Conservation (phyloP, 495 filamentous ascomycete genomes). For the Penicillium coprophilum region DNA sequence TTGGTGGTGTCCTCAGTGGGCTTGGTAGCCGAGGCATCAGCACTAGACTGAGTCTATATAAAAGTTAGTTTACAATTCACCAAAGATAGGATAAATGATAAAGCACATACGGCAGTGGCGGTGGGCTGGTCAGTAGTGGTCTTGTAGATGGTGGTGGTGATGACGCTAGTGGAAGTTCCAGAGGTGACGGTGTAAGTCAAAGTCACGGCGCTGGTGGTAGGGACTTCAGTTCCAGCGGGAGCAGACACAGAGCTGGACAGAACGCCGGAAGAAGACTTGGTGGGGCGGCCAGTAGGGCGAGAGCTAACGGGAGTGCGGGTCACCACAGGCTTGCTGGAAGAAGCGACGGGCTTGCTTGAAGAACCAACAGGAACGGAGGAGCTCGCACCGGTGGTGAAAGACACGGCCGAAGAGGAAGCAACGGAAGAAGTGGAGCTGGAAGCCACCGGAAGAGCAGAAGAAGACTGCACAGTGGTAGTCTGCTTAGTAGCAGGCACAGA, state of each 20-base stretch:
- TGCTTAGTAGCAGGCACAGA: neutral
- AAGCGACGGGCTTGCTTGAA: neutral
- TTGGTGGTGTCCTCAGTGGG: slow-evolving; percentile 11
- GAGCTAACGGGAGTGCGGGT: slow-evolving; percentile 11
- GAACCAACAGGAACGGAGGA: neutral
- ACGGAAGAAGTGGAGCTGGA: neutral
- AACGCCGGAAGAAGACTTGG: neutral
- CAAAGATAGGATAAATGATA: neutral
- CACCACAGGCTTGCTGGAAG: slow-evolving; percentile 7
- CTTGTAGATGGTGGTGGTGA: slow-evolving; percentile 57
- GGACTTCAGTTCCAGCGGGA: slow-evolving; percentile 5
- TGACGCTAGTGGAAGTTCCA: slow-evolving; percentile 53
- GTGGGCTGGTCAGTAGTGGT: slow-evolving; percentile 44
- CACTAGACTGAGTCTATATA: slow-evolving; percentile 14
- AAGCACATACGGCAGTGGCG: slow-evolving; percentile 39
- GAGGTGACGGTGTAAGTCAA: slow-evolving; percentile 60
- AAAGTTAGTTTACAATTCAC: slow-evolving; percentile 13
- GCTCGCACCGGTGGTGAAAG: neutral
- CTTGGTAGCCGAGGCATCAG: slow-evolving; percentile 7
- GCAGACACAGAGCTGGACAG: slow-evolving; percentile 2
- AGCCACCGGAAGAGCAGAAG: neutral
- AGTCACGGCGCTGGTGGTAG: slow-evolving; percentile 41
- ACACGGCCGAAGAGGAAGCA: neutral
- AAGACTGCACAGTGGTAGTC: neutral
- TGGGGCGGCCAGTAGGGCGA: neutral